Evolutionary conservation across 768 basidiomycete genomes (phyloP).

Genomic region (Xerocomus spinulosus): DNA sequence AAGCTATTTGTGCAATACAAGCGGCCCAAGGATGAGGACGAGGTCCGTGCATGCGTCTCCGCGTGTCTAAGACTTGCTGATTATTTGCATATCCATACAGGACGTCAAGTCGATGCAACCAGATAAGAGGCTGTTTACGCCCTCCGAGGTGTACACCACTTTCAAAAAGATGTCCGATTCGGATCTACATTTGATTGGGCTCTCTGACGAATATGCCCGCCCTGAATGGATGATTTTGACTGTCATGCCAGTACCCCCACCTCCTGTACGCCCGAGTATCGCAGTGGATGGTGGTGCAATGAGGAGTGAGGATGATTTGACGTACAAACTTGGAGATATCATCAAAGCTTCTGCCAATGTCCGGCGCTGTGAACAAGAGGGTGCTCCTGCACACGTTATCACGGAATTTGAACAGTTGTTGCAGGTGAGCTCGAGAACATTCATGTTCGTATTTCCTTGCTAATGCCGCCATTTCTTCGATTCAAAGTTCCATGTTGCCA

Average conservation of each 20-base stretch:
- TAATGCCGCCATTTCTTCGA: background rate
- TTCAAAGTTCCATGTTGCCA: constrained; percentile 91
- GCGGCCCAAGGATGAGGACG: constrained; percentile 90
- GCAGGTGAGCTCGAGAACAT: constrained; percentile 54
- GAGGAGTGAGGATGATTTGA: constrained; percentile 97
- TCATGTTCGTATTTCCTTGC: background rate
- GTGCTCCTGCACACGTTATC: constrained; percentile 93
- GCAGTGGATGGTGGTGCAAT: constrained; percentile 95
- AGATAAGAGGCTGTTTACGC: constrained; percentile 77
- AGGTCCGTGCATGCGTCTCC: constrained; percentile 51
- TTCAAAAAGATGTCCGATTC: constrained; percentile 92
- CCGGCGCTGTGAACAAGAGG: constrained; percentile 89
- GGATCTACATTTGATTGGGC: constrained; percentile 84
- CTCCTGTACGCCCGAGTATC: constrained; percentile 96
- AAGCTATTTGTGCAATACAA: constrained; percentile 96
- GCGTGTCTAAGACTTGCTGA: background rate
- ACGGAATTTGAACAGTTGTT: constrained; percentile 94
- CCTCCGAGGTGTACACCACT: constrained; percentile 88
- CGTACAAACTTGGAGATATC: constrained; percentile 95
- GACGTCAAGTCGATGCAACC: constrained; percentile 78
- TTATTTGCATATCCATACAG: constrained; percentile 34
- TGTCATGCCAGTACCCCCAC: constrained; percentile 95
- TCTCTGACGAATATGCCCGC: constrained; percentile 92
- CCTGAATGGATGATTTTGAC: constrained; percentile 99
- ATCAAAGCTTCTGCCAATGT: constrained; percentile 94